Evolutionary conservation across 305 asterid genomes (phyloP).

Genomic region (Fraxinus dipetala): DNA sequence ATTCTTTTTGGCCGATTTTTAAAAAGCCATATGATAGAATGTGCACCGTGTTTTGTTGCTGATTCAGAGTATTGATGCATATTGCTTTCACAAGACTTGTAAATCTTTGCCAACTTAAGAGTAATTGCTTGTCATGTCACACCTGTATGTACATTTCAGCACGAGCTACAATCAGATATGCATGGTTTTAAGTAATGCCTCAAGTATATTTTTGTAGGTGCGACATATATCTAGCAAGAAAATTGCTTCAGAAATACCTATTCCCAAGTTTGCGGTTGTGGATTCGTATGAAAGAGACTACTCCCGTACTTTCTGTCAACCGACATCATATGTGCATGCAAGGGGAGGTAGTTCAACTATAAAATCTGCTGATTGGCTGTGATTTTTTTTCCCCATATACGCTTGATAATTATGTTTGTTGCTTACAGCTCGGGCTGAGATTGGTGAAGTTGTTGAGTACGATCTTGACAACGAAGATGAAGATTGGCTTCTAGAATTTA

Average conservation of each 20-base stretch:
- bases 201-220: conserved; percentile 37
- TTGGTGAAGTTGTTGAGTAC: conserved; percentile 93
- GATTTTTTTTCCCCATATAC: conserved; percentile 4
- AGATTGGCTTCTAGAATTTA: conserved; percentile 90
- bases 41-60: neutral
- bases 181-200: conserved; percentile 11
- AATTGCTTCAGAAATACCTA: conserved; percentile 83
- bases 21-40: neutral
- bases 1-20: neutral
- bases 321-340: conserved; percentile 89
- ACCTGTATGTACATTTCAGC: neutral
- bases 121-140: conserved; percentile 9
- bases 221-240: conserved; percentile 64
- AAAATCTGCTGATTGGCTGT: conserved; percentile 16
- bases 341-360: conserved; percentile 72
- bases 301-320: conserved; percentile 75
- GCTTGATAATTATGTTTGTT: conserved; percentile 22
- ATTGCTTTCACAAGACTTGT: neutral
- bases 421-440: conserved; percentile 82
- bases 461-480: conserved; percentile 99
- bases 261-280: conserved; percentile 82
- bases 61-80: neutral
- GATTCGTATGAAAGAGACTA: conserved; percentile 97
- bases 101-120: neutral
- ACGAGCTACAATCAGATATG: neutral